phyloP scores from a whole-genome alignment of 2,329 filamentous ascomycete genomes.

The Aspergillus sp. region DNA sequence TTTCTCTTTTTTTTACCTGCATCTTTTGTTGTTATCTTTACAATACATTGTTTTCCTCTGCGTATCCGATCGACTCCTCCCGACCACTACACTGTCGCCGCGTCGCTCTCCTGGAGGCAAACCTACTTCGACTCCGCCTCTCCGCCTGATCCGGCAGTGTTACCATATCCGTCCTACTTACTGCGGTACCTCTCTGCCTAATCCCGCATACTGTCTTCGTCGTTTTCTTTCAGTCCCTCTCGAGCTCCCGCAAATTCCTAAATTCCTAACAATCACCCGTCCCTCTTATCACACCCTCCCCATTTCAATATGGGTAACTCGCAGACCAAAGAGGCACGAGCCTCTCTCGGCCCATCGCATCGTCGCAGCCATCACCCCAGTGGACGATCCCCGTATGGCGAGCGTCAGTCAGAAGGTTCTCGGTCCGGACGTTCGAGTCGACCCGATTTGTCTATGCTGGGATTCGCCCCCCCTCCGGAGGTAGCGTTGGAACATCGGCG shows the following conservation, averaged over 20 bases:
- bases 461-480: conserved; percentile 46
- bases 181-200: neutral
- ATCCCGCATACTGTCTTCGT: neutral
- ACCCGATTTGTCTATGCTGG: conserved; percentile 54
- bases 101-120: neutral
- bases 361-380: conserved; percentile 26
- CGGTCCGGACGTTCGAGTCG: conserved; percentile 48
- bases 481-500: conserved; percentile 55
- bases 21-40: neutral
- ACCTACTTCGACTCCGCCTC: neutral
- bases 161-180: conserved; percentile 1
- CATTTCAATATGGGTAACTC: conserved; percentile 37
- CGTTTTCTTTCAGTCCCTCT: neutral
- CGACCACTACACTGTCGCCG: too few relatives aligned
- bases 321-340: conserved; percentile 41
- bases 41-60: neutral
- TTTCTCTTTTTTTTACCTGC: neutral
- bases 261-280: neutral
- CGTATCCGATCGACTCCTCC: neutral
- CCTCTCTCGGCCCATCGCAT: conserved; percentile 20
- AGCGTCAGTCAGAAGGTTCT: conserved; percentile 32
- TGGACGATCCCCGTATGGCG: conserved; percentile 24
- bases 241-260: neutral
- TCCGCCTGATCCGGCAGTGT: neutral
- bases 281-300: neutral